phyloP scores from a whole-genome alignment of 2,329 filamentous ascomycete genomes.

The Alternaria postmessia region DNA sequence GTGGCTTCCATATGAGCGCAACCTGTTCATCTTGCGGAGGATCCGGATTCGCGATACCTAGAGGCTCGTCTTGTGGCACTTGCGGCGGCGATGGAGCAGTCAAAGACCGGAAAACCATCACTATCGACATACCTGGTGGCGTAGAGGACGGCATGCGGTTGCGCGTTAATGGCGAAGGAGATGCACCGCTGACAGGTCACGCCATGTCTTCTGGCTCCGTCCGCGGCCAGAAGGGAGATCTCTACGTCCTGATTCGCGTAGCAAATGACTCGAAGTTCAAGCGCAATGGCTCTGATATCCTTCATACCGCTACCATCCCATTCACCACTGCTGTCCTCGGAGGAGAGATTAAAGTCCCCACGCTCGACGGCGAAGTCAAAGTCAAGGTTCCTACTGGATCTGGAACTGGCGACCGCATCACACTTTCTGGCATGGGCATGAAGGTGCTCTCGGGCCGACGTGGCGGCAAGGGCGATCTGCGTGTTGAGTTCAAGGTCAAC shows the following conservation, averaged over 20 bases:
- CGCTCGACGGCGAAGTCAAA: conserved; percentile 87
- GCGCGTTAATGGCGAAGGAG: conserved; percentile 83
- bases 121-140: conserved; percentile 90
- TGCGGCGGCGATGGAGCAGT: conserved; percentile 87
- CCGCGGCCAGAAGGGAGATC: conserved; percentile 78
- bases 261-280: conserved; percentile 90
- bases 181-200: conserved; percentile 80
- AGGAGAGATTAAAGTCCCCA: conserved; percentile 88
- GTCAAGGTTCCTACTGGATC: conserved; percentile 92
- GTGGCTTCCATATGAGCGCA: conserved; percentile 94
- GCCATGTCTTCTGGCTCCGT: conserved; percentile 66
- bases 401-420: conserved; percentile 90
- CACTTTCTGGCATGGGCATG: conserved; percentile 91
- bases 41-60: conserved; percentile 76
- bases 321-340: conserved; percentile 92
- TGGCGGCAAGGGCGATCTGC: conserved; percentile 78
- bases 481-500: conserved; percentile 90
- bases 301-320: conserved; percentile 90
- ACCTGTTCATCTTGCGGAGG: conserved; percentile 86
- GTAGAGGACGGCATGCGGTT: conserved; percentile 97
- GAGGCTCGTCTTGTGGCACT: conserved; percentile 78
- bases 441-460: conserved; percentile 72
- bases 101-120: conserved; percentile 82
- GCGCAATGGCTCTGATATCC: conserved; percentile 84
- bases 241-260: conserved; percentile 90